Percentiles rank a stretch among this genome's conserved stretches.
Conservation (phyloP, 805 yeast genomes). For the Yamadazyma endophytica region DNA sequence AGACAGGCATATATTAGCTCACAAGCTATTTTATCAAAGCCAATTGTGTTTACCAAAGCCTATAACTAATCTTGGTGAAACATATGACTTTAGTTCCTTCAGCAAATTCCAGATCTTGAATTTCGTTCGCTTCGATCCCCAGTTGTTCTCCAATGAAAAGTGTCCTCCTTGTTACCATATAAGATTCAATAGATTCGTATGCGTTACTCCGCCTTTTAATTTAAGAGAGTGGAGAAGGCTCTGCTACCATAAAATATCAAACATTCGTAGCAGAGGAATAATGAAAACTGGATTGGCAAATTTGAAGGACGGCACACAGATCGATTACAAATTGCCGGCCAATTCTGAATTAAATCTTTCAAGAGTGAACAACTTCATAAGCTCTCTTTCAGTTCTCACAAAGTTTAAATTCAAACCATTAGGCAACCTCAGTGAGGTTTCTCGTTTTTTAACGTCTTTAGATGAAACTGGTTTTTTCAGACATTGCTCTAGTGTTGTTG, state of each 20-base stretch:
- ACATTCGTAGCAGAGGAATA: too few relatives aligned
- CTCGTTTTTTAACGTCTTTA: too few relatives aligned
- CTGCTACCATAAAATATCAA: background rate
- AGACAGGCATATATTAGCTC: conserved; percentile 1
- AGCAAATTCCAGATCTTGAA: too few relatives aligned
- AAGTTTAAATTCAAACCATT: background rate
- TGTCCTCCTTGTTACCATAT: background rate
- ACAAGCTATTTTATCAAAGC: conserved; percentile 2
- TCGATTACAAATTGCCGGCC: background rate
- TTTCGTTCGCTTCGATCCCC: background rate
- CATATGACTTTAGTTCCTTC: conserved; percentile 1
- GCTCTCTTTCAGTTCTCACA: background rate
- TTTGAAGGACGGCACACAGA: background rate
- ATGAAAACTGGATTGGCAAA: background rate
- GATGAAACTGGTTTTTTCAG: background rate
- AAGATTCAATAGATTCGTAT: background rate
- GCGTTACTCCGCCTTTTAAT: background rate
- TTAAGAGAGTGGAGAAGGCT: background rate
- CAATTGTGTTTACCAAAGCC: background rate
- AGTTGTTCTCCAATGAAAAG: too few relatives aligned
- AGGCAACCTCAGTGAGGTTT: background rate
- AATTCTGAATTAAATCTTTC: too few relatives aligned
- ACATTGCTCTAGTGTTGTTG: background rate
- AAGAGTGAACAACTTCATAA: too few relatives aligned
- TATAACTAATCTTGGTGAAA: conserved; percentile 4